These are phyloP conservation scores for Phaeosphaeria sp. DNA, from an alignment of 2,329 filamentous ascomycete species.

Conservation along the genomic window DNA sequence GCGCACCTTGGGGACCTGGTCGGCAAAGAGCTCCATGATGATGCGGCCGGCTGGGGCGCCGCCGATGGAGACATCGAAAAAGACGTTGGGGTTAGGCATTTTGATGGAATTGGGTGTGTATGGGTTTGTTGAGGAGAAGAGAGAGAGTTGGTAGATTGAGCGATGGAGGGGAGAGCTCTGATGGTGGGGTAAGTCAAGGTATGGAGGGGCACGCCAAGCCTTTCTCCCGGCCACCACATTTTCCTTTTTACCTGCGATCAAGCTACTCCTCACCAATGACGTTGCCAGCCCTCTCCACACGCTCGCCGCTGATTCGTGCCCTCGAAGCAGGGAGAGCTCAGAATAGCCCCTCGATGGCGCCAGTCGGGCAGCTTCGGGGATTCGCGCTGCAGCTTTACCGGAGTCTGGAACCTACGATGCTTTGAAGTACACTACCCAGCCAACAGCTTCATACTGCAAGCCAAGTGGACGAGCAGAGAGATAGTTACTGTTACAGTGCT, in stretches of 20 bases:
- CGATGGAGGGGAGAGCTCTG: constrained; percentile 13
- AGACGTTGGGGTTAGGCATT: constrained; percentile 71
- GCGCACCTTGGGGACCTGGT: constrained; percentile 70
- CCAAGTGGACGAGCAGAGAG: background rate
- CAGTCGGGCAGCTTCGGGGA: constrained; percentile 1
- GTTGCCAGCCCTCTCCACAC: background rate
- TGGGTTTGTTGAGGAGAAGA: constrained; percentile 17
- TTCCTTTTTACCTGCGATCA: background rate
- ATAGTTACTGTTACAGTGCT: background rate
- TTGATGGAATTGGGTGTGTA: constrained; percentile 25
- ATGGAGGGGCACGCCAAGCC: background rate
- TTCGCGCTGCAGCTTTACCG: background rate
- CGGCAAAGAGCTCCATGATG: constrained; percentile 74
- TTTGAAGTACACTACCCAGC: background rate
- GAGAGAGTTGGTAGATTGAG: constrained; percentile 5
- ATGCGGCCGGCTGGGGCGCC: constrained; percentile 76
- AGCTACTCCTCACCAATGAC: constrained; percentile 1
- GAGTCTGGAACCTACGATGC: background rate
- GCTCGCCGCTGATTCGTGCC: background rate
- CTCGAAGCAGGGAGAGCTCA: background rate
- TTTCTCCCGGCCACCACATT: background rate
- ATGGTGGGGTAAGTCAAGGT: background rate
- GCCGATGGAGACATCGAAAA: constrained; percentile 89
- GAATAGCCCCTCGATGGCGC: background rate
- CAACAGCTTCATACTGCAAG: background rate